Percentiles rank a stretch among this genome's conserved stretches.
These are phyloP conservation scores for Metschnikowia santaceciliae DNA, from an alignment of 805 yeast genomes.

Conservation along the genomic window DNA sequence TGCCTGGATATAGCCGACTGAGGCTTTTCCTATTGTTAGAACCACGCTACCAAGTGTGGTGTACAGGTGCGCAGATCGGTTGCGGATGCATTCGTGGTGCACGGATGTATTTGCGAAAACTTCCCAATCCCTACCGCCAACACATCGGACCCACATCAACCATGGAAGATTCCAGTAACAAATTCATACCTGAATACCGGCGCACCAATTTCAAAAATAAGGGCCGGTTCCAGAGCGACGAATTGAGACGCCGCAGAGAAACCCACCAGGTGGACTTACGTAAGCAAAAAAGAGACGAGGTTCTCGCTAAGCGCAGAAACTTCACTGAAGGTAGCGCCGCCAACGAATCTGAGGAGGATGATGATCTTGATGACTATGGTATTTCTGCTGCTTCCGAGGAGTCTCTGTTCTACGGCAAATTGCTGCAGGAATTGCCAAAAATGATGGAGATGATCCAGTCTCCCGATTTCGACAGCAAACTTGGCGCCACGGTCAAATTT, in stretches of 20 bases:
- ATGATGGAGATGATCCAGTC: conserved; percentile 81
- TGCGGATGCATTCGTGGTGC: background rate
- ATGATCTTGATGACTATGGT: conserved; percentile 31
- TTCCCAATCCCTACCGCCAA: conserved; percentile 2
- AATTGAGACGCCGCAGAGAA: conserved; percentile 95
- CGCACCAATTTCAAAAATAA: conserved; percentile 94
- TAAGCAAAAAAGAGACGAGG: conserved; percentile 95
- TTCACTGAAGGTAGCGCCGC: conserved; percentile 38
- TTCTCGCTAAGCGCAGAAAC: conserved; percentile 89
- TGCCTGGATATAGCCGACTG: no score
- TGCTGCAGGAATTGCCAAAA: conserved; percentile 66
- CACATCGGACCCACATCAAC: conserved; percentile 1
- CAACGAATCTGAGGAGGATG: conserved; percentile 42
- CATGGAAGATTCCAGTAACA: conserved; percentile 76
- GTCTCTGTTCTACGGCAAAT: conserved; percentile 36
- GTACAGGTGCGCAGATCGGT: no score
- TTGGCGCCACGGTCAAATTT: conserved; percentile 87
- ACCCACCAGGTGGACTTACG: conserved; percentile 95
- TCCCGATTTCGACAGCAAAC: conserved; percentile 70
- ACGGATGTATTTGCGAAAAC: conserved; percentile 1
- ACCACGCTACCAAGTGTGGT: no score
- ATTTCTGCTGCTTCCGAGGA: conserved; percentile 46
- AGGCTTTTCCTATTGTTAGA: no score
- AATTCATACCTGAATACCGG: conserved; percentile 96
- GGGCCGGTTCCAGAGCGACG: conserved; percentile 90